Conservation (phyloP, 139 green algal species). For the Mychonastes homosphaera region DNA sequence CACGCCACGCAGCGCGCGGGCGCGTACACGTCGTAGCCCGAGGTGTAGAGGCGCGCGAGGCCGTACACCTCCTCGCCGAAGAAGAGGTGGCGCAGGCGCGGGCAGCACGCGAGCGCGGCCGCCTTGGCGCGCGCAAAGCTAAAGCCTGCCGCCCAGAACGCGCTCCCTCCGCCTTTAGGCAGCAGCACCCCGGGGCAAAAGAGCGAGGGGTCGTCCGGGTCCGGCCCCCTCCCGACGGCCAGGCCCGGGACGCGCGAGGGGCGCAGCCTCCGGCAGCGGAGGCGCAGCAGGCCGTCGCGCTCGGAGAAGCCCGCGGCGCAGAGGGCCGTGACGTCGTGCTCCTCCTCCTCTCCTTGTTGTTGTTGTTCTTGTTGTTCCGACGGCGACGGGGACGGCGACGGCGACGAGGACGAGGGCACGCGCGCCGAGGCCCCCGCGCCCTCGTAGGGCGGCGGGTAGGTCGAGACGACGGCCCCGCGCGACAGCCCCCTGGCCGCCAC, state of each 20-base stretch:
- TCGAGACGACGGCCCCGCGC: constrained; percentile 44
- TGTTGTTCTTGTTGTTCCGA: background rate
- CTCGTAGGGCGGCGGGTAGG: constrained; percentile 54
- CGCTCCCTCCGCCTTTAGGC: background rate
- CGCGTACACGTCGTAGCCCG: constrained; percentile 49
- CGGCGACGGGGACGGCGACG: no score
- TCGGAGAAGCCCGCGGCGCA: background rate
- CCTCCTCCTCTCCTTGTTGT: background rate
- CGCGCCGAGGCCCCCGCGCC: constrained; percentile 27
- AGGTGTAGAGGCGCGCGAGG: constrained; percentile 47
- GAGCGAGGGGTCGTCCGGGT: constrained; percentile 10
- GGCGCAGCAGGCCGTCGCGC: constrained; percentile 45
- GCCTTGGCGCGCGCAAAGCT: constrained; percentile 37
- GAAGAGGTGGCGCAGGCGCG: constrained; percentile 56
- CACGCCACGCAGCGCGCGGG: constrained; percentile 35
- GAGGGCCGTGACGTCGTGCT: background rate
- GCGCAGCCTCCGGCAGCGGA: no score
- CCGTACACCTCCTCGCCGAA: constrained; percentile 62
- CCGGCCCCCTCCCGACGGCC: no score
- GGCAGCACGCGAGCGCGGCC: constrained; percentile 39
- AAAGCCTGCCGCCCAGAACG: constrained; percentile 65
- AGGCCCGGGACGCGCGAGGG: no score
- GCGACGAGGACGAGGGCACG: no score
- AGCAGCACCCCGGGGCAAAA: no score
- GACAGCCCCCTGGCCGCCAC: no score